These are phyloP conservation scores for Dinochytrium kinnereticum DNA, from an alignment of 371 early-diverging fungal species.

Conservation along the genomic window DNA sequence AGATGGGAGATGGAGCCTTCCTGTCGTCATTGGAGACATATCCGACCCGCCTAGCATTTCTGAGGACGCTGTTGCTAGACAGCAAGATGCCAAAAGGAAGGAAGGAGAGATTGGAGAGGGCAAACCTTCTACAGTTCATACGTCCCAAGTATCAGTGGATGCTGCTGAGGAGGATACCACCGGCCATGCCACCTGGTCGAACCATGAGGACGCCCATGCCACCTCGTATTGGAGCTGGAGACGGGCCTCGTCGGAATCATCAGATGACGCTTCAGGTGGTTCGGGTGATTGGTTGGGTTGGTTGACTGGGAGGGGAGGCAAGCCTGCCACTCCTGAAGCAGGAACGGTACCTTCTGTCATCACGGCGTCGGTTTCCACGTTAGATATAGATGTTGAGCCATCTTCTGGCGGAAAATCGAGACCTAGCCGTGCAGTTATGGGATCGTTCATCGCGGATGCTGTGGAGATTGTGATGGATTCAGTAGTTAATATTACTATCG, in stretches of 20 bases:
- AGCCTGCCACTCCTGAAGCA: background rate
- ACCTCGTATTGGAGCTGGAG: background rate
- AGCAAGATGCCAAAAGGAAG: background rate
- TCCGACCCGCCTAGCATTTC: background rate
- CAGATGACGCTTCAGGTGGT: background rate
- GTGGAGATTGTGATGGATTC: conserved; percentile 48
- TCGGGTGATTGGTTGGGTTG: background rate
- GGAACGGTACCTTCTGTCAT: background rate
- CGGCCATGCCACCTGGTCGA: background rate
- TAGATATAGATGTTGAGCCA: too few species aligned
- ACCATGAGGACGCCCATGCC: background rate
- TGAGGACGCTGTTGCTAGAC: background rate
- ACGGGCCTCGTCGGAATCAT: background rate
- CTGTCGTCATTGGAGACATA: conserved; percentile 13
- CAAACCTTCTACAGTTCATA: background rate
- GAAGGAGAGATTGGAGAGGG: background rate
- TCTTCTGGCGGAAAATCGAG: background rate
- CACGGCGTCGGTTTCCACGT: too few species aligned
- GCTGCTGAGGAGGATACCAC: background rate
- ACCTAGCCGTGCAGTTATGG: conserved; percentile 2
- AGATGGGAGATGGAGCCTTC: conserved; percentile 16
- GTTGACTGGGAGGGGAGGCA: background rate
- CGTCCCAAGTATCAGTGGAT: background rate
- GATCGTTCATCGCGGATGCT: conserved; percentile 53
- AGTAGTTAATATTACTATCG: conserved; percentile 52